Conservation (phyloP, 768 basidiomycete species). For the Agaricus blazei region DNA sequence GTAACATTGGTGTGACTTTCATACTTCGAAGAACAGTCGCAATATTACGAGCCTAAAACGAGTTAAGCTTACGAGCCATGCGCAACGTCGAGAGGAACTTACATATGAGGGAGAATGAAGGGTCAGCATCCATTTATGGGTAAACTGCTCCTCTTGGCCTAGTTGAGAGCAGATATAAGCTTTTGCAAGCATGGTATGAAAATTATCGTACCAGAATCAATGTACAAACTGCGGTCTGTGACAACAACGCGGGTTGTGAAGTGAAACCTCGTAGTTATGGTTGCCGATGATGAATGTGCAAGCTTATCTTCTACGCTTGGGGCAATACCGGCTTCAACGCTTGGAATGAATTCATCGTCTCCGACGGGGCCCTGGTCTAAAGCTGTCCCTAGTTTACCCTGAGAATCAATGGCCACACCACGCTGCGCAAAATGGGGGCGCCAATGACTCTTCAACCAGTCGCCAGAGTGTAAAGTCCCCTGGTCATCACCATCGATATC, state of each 20-base stretch:
- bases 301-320: background rate
- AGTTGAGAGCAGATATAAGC: conserved; percentile 16
- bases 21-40: conserved; percentile 41
- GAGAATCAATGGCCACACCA: conserved; percentile 12
- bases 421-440: conserved; percentile 33
- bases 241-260: conserved; percentile 42
- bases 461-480: background rate
- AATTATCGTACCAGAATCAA: conserved; percentile 31
- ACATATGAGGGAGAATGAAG: conserved; percentile 51
- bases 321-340: background rate
- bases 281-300: background rate
- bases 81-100: conserved; percentile 13
- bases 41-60: conserved; percentile 6
- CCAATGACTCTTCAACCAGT: conserved; percentile 18
- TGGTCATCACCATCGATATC: conserved; percentile 25
- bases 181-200: background rate
- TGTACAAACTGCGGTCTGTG: conserved; percentile 43
- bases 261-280: conserved; percentile 37
- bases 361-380: background rate
- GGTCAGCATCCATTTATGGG: conserved; percentile 54
- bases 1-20: conserved; percentile 26
- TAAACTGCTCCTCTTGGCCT: conserved; percentile 22
- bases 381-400: background rate
- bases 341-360: background rate
- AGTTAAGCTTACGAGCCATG: background rate